These are phyloP conservation scores for Tetracladium maxilliforme DNA, from an alignment of 2,329 filamentous ascomycete genomes.

Conservation along the genomic window DNA sequence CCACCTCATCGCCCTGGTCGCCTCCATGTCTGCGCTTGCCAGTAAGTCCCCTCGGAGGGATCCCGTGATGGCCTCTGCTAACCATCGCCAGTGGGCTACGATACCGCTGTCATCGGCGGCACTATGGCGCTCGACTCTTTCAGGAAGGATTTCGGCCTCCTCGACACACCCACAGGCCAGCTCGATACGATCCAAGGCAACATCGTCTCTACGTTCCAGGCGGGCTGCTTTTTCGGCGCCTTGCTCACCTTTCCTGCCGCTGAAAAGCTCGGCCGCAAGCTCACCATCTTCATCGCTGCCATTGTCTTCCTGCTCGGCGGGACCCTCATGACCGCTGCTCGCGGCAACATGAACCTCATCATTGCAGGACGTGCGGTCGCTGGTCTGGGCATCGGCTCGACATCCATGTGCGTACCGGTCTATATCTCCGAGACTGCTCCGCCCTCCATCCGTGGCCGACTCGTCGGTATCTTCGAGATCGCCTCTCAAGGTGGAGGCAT, in stretches of 20 bases:
- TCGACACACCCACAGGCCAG: too few species aligned
- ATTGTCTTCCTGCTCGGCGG: conserved; percentile 39
- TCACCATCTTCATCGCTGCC: conserved; percentile 16
- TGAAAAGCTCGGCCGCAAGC: conserved; percentile 23
- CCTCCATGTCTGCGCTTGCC: too few species aligned
- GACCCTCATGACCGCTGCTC: conserved; percentile 35
- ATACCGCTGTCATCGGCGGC: conserved; percentile 45
- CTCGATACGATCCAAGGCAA: conserved; percentile 31
- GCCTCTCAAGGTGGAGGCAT: conserved; percentile 26
- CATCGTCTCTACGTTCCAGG: conserved; percentile 45
- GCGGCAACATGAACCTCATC: conserved; percentile 14
- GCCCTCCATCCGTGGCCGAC: conserved; percentile 26
- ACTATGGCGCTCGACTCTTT: conserved; percentile 44
- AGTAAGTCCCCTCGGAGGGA: too few species aligned
- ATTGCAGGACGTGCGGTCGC: conserved; percentile 27
- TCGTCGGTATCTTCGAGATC: conserved; percentile 30
- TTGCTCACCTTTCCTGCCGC: conserved; percentile 28
- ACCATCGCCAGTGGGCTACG: too few species aligned
- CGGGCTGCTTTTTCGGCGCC: conserved; percentile 47
- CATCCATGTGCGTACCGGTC: conserved; percentile 21
- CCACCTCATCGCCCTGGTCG: too few species aligned
- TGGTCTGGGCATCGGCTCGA: conserved; percentile 26
- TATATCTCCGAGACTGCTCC: conserved; percentile 19
- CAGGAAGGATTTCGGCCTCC: conserved; percentile 36
- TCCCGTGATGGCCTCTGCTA: too few species aligned